Evolutionary conservation across 202 grass and related monocot genomes (phyloP).

Genomic region (Brachypodium distachyon): DNA sequence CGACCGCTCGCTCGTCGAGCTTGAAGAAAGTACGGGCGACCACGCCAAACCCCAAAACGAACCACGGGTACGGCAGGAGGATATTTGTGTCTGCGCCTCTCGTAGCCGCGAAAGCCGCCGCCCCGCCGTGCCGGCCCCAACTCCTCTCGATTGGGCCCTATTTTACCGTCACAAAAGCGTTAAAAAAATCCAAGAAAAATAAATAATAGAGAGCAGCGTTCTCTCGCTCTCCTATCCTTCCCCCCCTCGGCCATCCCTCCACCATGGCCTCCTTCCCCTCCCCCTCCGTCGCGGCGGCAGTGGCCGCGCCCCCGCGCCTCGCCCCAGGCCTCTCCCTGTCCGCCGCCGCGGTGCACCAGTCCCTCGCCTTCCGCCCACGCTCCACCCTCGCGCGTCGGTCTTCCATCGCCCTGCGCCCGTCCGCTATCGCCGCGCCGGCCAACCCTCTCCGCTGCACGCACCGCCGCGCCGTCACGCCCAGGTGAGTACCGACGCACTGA

Average conservation of each 20-base stretch:
- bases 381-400: not conserved
- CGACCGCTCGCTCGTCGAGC: too few species aligned
- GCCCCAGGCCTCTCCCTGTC: conserved; percentile 23
- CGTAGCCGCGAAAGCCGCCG: conserved; percentile 14
- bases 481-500: not conserved
- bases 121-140: conserved; percentile 1
- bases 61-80: not conserved
- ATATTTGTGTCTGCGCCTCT: conserved; percentile 2
- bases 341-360: conserved; percentile 7
- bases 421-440: not conserved
- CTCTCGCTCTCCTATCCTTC: conserved; percentile 21
- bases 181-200: not conserved
- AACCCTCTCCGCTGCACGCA: conserved; percentile 28
- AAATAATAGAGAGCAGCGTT: not conserved
- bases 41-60: not conserved
- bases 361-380: conserved; percentile 5
- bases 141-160: not conserved
- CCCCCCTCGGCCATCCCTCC: not conserved
- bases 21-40: too few species aligned
- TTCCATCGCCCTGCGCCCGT: not conserved
- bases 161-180: conserved; percentile 23
- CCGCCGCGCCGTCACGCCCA: conserved; percentile 17
- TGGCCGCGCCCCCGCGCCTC: conserved; percentile 25
- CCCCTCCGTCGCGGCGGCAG: conserved; percentile 23
- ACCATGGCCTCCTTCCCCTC: conserved; percentile 36